phyloP scores from a whole-genome alignment of 805 yeast species.

The Candida broadrunensis region DNA sequence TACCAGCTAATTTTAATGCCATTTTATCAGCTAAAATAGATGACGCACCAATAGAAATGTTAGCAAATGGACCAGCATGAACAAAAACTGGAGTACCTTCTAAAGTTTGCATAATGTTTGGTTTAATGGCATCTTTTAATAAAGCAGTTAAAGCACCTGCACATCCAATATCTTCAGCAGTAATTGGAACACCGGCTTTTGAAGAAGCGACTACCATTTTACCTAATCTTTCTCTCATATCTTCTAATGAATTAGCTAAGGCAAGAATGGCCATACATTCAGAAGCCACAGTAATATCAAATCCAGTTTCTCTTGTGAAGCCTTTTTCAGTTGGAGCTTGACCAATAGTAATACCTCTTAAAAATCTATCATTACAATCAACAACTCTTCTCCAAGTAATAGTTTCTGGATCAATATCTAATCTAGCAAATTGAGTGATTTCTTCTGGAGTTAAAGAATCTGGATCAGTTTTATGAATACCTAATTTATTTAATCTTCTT shows the following conservation, averaged over 20 bases:
- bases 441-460: slow-evolving; percentile 72
- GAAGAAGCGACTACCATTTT: slow-evolving; percentile 72
- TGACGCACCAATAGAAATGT: slow-evolving; percentile 83
- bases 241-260: slow-evolving; percentile 63
- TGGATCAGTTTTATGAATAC: slow-evolving; percentile 68
- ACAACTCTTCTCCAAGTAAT: slow-evolving; percentile 84
- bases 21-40: slow-evolving; percentile 78
- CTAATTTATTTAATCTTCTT: slow-evolving; percentile 63
- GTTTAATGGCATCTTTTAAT: slow-evolving; percentile 78
- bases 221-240: slow-evolving; percentile 73
- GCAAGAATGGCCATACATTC: slow-evolving; percentile 87
- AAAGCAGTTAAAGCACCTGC: slow-evolving; percentile 85
- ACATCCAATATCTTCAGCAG: slow-evolving; percentile 81
- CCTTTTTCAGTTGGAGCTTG: slow-evolving; percentile 82
- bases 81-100: slow-evolving; percentile 87
- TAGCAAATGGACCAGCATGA: slow-evolving; percentile 89
- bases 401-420: slow-evolving; percentile 75
- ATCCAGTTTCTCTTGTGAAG: slow-evolving; percentile 68
- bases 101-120: slow-evolving; percentile 82
- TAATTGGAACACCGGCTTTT: slow-evolving; percentile 66
- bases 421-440: slow-evolving; percentile 57
- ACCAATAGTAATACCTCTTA: slow-evolving; percentile 76
- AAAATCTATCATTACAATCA: slow-evolving; percentile 78
- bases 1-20: slow-evolving; percentile 78
- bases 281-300: slow-evolving; percentile 82